Percentiles rank a stretch among this genome's conserved stretches.
Conservation (phyloP, 2,329 filamentous ascomycete species). For the Elsinoe australis region DNA sequence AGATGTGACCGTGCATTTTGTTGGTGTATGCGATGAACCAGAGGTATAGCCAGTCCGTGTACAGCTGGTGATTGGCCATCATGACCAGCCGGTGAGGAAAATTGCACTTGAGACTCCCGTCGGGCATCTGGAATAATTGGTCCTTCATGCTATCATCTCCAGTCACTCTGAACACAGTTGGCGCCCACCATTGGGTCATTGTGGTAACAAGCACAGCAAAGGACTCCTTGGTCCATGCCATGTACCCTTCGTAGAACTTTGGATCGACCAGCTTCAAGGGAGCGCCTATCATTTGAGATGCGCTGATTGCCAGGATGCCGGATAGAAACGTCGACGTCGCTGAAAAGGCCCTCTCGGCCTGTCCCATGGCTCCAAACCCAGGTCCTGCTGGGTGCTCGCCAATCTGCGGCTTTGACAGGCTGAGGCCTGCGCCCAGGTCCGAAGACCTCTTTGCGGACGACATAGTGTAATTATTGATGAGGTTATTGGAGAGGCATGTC, state of each 20-base stretch:
- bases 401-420: slow-evolving; percentile 31
- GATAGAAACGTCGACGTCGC: slow-evolving; percentile 45
- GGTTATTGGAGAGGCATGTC: slow-evolving; percentile 15
- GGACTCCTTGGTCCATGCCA: slow-evolving; percentile 76
- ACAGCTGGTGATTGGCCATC: slow-evolving; percentile 85
- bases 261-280: slow-evolving; percentile 70
- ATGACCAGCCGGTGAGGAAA: slow-evolving; percentile 76
- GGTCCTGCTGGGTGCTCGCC: slow-evolving; percentile 36
- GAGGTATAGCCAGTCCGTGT: slow-evolving; percentile 80
- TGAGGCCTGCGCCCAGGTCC: slow-evolving; percentile 38
- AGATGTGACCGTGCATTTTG: slow-evolving; percentile 71
- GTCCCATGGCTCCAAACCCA: slow-evolving; percentile 40
- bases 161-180: slow-evolving; percentile 70
- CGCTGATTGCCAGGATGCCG: slow-evolving; percentile 46
- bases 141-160: slow-evolving; percentile 71
- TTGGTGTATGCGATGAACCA: slow-evolving; percentile 81
- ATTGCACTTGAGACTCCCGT: slow-evolving; percentile 64
- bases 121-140: slow-evolving; percentile 59
- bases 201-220: slow-evolving; percentile 72
- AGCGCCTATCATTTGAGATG: slow-evolving; percentile 67
- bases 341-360: slow-evolving; percentile 44
- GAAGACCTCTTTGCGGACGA: slow-evolving; percentile 19
- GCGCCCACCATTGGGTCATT: slow-evolving; percentile 79
- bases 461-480: slow-evolving; percentile 14
- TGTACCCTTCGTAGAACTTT: slow-evolving; percentile 75